Evolutionary conservation across 2,329 filamentous ascomycete genomes (phyloP), one percentile per base, ranked within the genome.

Genomic region (Phyllosticta capitalensis): DNA sequence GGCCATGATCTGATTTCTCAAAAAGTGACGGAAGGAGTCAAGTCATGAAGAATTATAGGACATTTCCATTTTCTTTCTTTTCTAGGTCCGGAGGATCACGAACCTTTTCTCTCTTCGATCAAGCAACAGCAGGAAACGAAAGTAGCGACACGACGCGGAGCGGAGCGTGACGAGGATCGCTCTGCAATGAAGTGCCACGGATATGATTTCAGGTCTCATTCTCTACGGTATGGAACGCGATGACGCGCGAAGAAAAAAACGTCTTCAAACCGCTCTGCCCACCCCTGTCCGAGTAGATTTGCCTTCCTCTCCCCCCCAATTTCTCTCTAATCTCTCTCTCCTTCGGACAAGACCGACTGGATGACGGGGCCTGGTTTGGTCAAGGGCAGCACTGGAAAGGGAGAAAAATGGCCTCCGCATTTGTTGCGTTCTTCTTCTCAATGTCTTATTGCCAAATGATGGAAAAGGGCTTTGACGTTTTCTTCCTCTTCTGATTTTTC

Each of bases 1-100:
- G 20, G 53, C 58, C 12, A 60, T 60, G 58, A 60, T 60, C 49
- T 60, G 55, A 60, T 45, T 48, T 17, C 33, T 45, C 38, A 51
- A 2, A 22, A 21, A 38, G 33, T 52, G n/a, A 26, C 19, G n/a
- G 12, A 21, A 58, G 12, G 38, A 38, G 33, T 17, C 38, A 30
- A 24, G 54, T 50, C 24, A 33, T 50, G 30, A 51, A 22, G 19
- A 20, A n/a, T 22, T 28, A 48, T 30, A 26, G 48, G 50, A 58
- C 30, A 10, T 33, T 33, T 5, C 14, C 14, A 10, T 12, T 14
- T 7, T 6, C 17, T 33, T 38, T 38, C 30, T 14, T 38, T 38
- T 38, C 30, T 38, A 38, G 30, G 30, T 38, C 30, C 30, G 30
- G 30, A 38, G 30, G 30, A 38, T 12, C 30, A 10, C 30, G 30